These are phyloP conservation scores for Cladorrhinum sp. DNA, from an alignment of 2,329 filamentous ascomycete genomes.

Conservation along the genomic window DNA sequence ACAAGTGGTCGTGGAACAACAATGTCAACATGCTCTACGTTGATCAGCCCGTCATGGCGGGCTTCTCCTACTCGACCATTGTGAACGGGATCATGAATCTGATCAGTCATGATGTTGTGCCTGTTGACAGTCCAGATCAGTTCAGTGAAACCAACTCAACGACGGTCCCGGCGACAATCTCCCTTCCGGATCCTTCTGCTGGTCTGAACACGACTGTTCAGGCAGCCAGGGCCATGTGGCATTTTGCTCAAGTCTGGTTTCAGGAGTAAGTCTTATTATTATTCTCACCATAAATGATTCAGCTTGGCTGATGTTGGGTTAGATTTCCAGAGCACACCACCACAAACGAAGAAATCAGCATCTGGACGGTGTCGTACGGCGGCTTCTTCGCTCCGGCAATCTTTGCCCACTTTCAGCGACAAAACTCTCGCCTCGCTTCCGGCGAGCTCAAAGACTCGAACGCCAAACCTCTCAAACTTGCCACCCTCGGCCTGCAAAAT, in stretches of 20 bases:
- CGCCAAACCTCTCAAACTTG: not conserved
- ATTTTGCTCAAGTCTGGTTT: constrained; percentile 7
- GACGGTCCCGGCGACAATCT: not conserved
- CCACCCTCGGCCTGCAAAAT: constrained; percentile 2
- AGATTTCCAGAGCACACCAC: constrained; percentile 3
- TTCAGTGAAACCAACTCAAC: not conserved
- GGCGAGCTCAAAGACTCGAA: not conserved
- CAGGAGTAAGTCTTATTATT: not conserved
- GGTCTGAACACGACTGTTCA: constrained; percentile 2
- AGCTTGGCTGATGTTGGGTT: not conserved
- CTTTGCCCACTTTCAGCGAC: constrained; percentile 4
- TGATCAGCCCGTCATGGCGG: constrained; percentile 46
- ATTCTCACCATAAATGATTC: not conserved
- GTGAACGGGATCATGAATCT: not conserved
- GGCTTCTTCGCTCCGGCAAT: not conserved
- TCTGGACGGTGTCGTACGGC: constrained; percentile 5
- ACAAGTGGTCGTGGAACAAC: constrained; percentile 56
- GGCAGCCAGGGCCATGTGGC: constrained; percentile 5
- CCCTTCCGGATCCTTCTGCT: not conserved
- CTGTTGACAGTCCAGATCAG: not conserved
- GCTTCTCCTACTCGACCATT: not conserved
- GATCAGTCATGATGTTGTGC: not conserved
- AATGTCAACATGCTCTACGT: constrained; percentile 49
- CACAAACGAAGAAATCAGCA: constrained; percentile 1
- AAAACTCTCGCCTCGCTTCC: not conserved